Percentiles rank a stretch among this genome's conserved stretches.
phyloP scores from a whole-genome alignment of 2,329 filamentous ascomycete genomes.

The Trichothecium sympodiale region DNA sequence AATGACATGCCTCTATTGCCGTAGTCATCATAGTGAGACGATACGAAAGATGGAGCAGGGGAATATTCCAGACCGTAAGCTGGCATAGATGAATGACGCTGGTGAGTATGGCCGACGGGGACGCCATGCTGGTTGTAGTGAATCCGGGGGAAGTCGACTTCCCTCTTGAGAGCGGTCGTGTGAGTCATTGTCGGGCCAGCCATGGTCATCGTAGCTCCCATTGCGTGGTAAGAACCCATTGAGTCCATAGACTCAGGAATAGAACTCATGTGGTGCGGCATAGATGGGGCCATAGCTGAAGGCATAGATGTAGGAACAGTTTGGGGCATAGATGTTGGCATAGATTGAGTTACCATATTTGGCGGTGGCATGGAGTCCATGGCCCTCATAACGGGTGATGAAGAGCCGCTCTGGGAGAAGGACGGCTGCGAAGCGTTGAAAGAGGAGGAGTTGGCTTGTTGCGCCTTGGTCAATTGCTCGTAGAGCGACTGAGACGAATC shows the following conservation, averaged over 20 bases:
- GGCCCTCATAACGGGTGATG: slow-evolving; percentile 79
- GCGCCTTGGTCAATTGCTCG: slow-evolving; percentile 97
- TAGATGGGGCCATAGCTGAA: slow-evolving; percentile 24
- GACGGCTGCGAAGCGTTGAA: slow-evolving; percentile 71
- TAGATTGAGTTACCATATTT: slow-evolving; percentile 57
- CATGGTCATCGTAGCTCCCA: slow-evolving; percentile 52
- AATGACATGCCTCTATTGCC: slow-evolving; percentile 93
- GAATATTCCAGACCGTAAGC: slow-evolving; percentile 93
- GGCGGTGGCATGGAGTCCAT: slow-evolving; percentile 93
- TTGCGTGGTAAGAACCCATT: slow-evolving; percentile 49
- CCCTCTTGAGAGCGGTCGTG: slow-evolving; percentile 65
- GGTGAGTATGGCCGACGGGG: slow-evolving; percentile 70
- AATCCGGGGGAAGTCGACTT: slow-evolving; percentile 70
- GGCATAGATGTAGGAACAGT: slow-evolving; percentile 39
- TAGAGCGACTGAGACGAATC: slow-evolving; percentile 98
- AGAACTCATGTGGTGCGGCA: slow-evolving; percentile 52
- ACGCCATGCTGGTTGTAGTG: slow-evolving; percentile 91
- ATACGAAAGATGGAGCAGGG: slow-evolving; percentile 92
- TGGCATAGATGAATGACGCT: slow-evolving; percentile 97
- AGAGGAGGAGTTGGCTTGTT: slow-evolving; percentile 96
- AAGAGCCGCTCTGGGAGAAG: slow-evolving; percentile 65
- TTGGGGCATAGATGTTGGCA: slow-evolving; percentile 29
- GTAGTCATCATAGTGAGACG: slow-evolving; percentile 98
- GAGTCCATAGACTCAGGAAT: slow-evolving; percentile 59
- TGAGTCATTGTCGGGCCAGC: slow-evolving; percentile 52